Evolutionary conservation across 306 rosid species (phyloP).

Genomic region (Castanea crenata): DNA sequence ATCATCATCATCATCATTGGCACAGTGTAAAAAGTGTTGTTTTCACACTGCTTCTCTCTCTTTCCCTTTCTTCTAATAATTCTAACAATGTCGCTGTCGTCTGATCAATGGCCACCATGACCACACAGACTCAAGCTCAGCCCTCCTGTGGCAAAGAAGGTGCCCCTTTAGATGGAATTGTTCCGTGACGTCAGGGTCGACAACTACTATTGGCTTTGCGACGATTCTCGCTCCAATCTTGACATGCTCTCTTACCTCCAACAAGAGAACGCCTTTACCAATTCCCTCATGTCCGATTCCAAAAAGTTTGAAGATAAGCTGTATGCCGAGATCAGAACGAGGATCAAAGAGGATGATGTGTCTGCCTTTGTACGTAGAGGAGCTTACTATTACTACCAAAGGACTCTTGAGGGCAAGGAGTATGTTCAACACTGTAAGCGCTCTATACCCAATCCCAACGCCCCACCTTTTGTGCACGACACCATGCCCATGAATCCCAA

Average conservation of each 20-base stretch:
- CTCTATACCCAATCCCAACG: conserved; percentile 39
- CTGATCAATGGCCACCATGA: conserved; percentile 25
- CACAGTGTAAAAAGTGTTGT: too few species aligned
- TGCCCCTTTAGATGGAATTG: conserved; percentile 64
- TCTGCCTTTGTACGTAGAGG: conserved; percentile 69
- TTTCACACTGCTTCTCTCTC: too few species aligned
- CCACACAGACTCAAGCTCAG: background rate
- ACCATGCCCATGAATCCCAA: conserved; percentile 63
- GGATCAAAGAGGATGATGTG: conserved; percentile 82
- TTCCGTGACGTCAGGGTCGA: conserved; percentile 78
- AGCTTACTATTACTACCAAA: conserved; percentile 62
- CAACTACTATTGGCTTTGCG: conserved; percentile 89
- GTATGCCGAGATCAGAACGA: conserved; percentile 69
- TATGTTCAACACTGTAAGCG: conserved; percentile 82
- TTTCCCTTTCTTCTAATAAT: too few species aligned
- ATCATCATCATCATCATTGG: too few species aligned
- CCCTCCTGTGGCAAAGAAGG: conserved; percentile 78
- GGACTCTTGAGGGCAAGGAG: conserved; percentile 71
- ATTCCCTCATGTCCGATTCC: conserved; percentile 69
- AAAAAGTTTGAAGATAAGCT: conserved; percentile 64
- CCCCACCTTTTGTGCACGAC: conserved; percentile 55
- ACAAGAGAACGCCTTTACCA: conserved; percentile 63
- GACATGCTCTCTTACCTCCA: conserved; percentile 63
- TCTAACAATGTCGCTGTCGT: too few species aligned
- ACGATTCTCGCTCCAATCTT: conserved; percentile 73